phyloP scores from a whole-genome alignment of 352 stramenopile species.

The Pythium aristosporum region DNA sequence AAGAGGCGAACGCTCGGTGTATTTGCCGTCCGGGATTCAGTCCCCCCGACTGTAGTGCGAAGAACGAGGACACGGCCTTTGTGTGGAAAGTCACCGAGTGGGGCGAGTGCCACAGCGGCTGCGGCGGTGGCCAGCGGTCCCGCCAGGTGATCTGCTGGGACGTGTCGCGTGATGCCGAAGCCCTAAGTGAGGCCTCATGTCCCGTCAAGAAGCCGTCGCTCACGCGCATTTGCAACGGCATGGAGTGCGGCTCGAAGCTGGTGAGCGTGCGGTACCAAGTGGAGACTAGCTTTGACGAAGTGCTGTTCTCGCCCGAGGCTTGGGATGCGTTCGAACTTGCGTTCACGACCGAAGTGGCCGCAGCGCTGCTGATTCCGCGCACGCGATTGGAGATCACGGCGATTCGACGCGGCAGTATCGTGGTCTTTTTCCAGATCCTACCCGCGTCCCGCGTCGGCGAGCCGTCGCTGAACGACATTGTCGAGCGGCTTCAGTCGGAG shows the following conservation, averaged over 20 bases:
- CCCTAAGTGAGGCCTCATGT: slow-evolving; percentile 34
- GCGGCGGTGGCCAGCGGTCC: slow-evolving; percentile 53
- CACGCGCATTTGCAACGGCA: slow-evolving; percentile 70
- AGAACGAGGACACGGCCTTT: slow-evolving; percentile 36
- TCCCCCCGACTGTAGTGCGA: slow-evolving; percentile 65
- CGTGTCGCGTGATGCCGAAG: slow-evolving; percentile 25
- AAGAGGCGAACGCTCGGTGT: slow-evolving; percentile 36
- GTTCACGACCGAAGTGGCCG: slow-evolving; percentile 64
- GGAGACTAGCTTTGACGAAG: slow-evolving; percentile 75
- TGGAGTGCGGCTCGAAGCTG: slow-evolving; percentile 73
- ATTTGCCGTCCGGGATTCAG: slow-evolving; percentile 63
- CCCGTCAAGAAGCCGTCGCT: slow-evolving; percentile 44
- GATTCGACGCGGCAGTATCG: slow-evolving; percentile 57
- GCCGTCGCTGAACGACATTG: slow-evolving; percentile 65
- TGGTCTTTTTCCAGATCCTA: slow-evolving; percentile 66
- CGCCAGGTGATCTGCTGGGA: slow-evolving; percentile 46
- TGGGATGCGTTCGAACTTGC: slow-evolving; percentile 57
- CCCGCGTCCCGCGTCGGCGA: slow-evolving; percentile 56
- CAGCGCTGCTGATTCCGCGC: slow-evolving; percentile 55
- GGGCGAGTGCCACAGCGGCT: slow-evolving; percentile 58
- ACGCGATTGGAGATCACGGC: slow-evolving; percentile 56
- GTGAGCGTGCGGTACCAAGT: slow-evolving; percentile 66
- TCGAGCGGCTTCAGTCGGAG: slow-evolving; percentile 56
- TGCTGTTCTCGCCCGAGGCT: slow-evolving; percentile 56
- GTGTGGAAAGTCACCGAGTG: slow-evolving; percentile 60